Conservation (phyloP, 495 filamentous ascomycete species). For the Talaromyces adpressus region DNA sequence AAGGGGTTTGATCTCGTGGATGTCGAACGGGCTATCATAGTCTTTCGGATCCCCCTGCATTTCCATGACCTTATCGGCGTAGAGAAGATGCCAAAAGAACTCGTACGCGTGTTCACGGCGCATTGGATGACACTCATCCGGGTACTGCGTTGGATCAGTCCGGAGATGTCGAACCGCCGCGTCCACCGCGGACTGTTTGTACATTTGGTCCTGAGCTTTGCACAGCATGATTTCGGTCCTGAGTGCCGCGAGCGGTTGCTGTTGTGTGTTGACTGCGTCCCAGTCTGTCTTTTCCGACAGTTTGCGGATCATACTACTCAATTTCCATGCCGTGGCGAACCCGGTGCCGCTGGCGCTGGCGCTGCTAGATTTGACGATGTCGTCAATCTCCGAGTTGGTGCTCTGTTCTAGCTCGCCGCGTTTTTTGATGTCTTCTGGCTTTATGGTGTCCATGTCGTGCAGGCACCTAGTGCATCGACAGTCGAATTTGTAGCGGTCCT, state of each 20-base stretch:
- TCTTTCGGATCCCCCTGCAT: background rate
- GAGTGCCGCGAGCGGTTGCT: background rate
- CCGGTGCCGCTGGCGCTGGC: background rate
- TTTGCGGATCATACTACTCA: background rate
- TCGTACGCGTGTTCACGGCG: slow-evolving; percentile 38
- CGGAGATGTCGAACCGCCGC: slow-evolving; percentile 28
- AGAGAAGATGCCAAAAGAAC: slow-evolving; percentile 12
- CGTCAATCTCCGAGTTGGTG: background rate
- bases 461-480: slow-evolving; percentile 54
- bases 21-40: background rate
- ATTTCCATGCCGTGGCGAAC: background rate
- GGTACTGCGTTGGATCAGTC: slow-evolving; percentile 32
- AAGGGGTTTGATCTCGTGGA: background rate
- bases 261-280: background rate
- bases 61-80: background rate
- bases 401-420: background rate
- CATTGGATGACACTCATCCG: slow-evolving; percentile 29
- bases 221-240: background rate
- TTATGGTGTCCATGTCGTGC: slow-evolving; percentile 16
- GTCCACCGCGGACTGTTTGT: background rate
- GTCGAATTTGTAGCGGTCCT: slow-evolving; percentile 55
- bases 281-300: background rate
- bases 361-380: background rate
- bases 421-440: slow-evolving; percentile 14
- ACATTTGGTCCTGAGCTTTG: background rate